Base-by-base conservation (phyloP, 78 protist species). In the Dictyostelium citrinum region DNA sequence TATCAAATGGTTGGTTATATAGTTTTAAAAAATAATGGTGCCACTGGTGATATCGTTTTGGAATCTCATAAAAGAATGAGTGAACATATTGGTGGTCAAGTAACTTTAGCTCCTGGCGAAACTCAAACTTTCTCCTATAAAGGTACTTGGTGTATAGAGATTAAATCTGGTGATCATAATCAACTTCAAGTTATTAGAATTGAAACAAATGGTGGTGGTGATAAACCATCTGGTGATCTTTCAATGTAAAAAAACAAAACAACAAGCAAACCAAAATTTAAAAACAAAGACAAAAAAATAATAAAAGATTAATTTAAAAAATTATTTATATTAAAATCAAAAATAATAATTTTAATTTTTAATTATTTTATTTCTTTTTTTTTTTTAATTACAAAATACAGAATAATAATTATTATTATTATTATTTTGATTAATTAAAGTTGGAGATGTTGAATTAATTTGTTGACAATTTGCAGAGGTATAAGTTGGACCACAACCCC, bases 1-100 rank as follows among this genome's bases (percentile, higher is more conserved):
- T 51, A 46, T 39, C 80, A 84, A 75, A 75, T 33, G 33, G 60
- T 16, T 51, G 91, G 91, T 20, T 84, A 49, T 75, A 35, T 84
- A 12, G 91, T 84, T 10, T 75, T 84, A 17, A 84, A 75, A 61
- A 84, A 84, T 41, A 84, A 22, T 58, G 45, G 83, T 72, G 2
- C 41, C 16, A 27, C n/a, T 11, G 77, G 41, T 27, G 17, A 16
- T 9, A 78, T 84, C 0, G 35, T 33, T 16, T n/a, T 83, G 16
- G 83, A 84, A 58, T 43, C 91, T 55, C 91, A 84, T 16, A 84
- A 75, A 39, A 84, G 91, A 84, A 84, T 84, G 91, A 74, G 76
- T 75, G 83, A 75, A 33, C 71, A 75, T 29, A 35, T 75, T 29
- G 91, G 91, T 24, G 91, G 91, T 22, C 12, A 12, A 22, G 55